phyloP scores from a whole-genome alignment of 2,329 filamentous ascomycete species.

The Sordariomycetes sp. region DNA sequence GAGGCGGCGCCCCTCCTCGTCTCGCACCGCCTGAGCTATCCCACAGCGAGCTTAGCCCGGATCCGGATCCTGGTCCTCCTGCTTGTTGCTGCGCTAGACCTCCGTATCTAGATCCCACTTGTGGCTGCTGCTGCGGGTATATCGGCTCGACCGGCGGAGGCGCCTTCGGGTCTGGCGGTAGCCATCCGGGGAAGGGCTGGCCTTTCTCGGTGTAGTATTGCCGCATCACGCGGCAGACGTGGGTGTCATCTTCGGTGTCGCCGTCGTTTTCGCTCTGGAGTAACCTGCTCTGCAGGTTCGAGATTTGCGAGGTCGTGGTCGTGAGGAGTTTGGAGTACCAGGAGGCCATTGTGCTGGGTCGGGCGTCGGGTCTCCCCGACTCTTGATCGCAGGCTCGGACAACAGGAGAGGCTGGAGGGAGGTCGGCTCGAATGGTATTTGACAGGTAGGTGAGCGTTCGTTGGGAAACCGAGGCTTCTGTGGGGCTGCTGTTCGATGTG shows the following conservation, averaged over 20 bases:
- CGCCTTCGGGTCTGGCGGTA: conserved; percentile 76
- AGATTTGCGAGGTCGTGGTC: conserved; percentile 54
- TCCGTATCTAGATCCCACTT: conserved; percentile 44
- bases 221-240: conserved; percentile 86
- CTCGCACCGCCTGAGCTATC: conserved; percentile 22
- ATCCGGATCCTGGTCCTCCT: conserved; percentile 7
- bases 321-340: conserved; percentile 70
- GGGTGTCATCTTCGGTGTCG: conserved; percentile 79
- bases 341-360: conserved; percentile 49
- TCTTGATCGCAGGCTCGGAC: background rate
- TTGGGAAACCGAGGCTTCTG: background rate
- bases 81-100: conserved; percentile 24
- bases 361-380: background rate
- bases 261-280: conserved; percentile 56
- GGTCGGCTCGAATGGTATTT: background rate
- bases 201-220: conserved; percentile 89
- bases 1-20: conserved; percentile 11
- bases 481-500: background rate
- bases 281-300: conserved; percentile 58
- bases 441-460: background rate
- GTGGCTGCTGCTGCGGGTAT: conserved; percentile 31
- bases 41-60: conserved; percentile 47
- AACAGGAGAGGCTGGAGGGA: background rate
- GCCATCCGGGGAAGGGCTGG: conserved; percentile 71
- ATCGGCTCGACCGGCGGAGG: conserved; percentile 44